Evolutionary conservation across 208 protist genomes (phyloP).

Genomic region (Trypanosoma conorhini): DNA sequence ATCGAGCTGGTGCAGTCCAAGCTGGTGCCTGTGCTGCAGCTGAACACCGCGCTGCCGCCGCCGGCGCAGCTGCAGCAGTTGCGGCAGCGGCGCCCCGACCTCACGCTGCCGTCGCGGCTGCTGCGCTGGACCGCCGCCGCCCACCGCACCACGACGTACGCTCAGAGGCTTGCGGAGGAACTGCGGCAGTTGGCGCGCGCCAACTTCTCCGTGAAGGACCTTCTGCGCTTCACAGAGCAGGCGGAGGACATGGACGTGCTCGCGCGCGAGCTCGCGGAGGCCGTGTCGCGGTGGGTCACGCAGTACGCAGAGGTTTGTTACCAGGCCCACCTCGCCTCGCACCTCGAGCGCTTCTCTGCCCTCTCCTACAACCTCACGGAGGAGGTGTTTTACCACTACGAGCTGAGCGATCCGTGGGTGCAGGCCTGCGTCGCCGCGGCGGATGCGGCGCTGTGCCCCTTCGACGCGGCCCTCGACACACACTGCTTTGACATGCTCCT

Average conservation of each 20-base stretch:
- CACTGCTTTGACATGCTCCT: conserved; percentile 61
- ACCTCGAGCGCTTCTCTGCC: conserved; percentile 54
- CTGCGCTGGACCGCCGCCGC: conserved; percentile 61
- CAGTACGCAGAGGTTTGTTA: conserved; percentile 22
- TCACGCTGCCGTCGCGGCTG: conserved; percentile 32
- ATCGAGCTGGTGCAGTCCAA: conserved; percentile 57
- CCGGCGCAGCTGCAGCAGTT: conserved; percentile 13
- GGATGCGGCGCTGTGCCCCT: conserved; percentile 37
- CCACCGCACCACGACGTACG: conserved; percentile 51
- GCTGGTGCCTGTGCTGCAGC: conserved; percentile 52
- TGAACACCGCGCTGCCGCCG: conserved; percentile 26
- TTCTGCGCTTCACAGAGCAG: conserved; percentile 69
- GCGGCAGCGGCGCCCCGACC: conserved; percentile 3
- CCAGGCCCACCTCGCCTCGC: conserved; percentile 26
- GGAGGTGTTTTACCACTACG: conserved; percentile 76
- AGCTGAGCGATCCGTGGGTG: conserved; percentile 86
- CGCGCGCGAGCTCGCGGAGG: conserved; percentile 14
- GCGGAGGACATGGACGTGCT: conserved; percentile 52
- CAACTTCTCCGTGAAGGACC: conserved; percentile 35
- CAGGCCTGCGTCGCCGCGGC: conserved; percentile 54
- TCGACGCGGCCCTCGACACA: conserved; percentile 31
- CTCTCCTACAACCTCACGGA: conserved; percentile 71
- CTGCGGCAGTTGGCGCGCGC: conserved; percentile 44
- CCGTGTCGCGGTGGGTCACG: conserved; percentile 10
- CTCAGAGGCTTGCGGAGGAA: conserved; percentile 54